These are phyloP conservation scores for Cyamopsis tetragonoloba DNA, from an alignment of 306 rosid genomes.

Conservation along the genomic window DNA sequence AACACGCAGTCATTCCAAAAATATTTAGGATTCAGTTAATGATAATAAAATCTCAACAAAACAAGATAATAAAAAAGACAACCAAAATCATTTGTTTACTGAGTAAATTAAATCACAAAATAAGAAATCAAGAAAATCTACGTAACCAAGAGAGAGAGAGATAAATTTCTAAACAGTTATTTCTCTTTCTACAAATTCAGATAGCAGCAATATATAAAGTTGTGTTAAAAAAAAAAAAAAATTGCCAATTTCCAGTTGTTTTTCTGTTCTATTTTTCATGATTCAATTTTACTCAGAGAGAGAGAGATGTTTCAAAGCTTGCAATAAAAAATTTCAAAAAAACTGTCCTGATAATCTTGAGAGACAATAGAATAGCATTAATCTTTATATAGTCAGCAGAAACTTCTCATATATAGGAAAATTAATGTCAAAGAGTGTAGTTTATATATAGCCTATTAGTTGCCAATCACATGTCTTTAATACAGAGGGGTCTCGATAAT, in stretches of 20 bases:
- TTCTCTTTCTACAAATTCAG: conserved; percentile 1
- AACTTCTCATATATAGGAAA: neutral
- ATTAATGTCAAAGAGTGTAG: neutral
- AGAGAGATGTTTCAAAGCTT: no score
- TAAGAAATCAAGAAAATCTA: neutral
- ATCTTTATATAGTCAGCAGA: neutral
- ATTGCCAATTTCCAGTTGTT: neutral
- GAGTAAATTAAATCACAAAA: neutral
- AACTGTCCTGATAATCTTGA: neutral
- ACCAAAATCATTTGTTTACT: neutral
- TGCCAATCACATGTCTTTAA: neutral
- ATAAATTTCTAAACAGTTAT: neutral
- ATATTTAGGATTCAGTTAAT: neutral
- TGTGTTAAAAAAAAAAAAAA: neutral
- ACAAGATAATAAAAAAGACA: neutral
- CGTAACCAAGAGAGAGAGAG: neutral
- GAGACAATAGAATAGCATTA: neutral
- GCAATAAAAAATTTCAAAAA: neutral
- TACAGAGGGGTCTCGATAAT: neutral
- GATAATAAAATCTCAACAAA: neutral
- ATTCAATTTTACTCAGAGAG: no score
- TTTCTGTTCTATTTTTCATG: neutral
- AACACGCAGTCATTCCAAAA: neutral
- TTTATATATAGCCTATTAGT: neutral
- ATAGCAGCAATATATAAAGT: neutral